A percentile compares a stretch with the other conserved stretches of the same genome.
These are phyloP conservation scores for Fragaria iinumae DNA, from an alignment of 306 rosid genomes.

Conservation along the genomic window DNA sequence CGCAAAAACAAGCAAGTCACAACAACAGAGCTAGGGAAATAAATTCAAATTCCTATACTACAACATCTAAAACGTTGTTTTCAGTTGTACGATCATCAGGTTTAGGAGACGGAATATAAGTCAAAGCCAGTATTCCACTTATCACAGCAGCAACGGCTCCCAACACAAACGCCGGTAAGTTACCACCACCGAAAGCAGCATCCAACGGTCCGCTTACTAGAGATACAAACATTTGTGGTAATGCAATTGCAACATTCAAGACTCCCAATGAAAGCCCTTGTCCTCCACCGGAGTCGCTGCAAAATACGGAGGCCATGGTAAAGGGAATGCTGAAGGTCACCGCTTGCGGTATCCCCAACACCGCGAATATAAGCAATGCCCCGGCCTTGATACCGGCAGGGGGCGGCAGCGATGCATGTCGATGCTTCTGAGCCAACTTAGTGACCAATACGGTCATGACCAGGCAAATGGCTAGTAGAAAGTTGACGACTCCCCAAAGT, in stretches of 20 bases:
- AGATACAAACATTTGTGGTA: not conserved
- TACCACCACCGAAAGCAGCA: not conserved
- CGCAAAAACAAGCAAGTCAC: too few species aligned
- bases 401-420: not conserved
- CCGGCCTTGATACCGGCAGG: not conserved
- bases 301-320: not conserved
- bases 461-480: not conserved
- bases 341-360: not conserved
- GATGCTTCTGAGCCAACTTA: not conserved
- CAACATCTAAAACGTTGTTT: not conserved
- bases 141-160: not conserved
- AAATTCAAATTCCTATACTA: too few species aligned
- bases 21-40: too few species aligned
- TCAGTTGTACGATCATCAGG: not conserved
- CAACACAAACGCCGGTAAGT: not conserved
- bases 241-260: not conserved
- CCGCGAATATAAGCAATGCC: not conserved
- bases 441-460: not conserved
- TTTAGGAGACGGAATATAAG: not conserved
- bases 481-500: not conserved
- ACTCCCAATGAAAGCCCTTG: slow-evolving; percentile 4
- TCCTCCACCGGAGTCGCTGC: not conserved
- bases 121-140: not conserved
- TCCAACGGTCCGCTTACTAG: not conserved
- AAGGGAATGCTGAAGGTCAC: not conserved